Percentiles rank a stretch among this genome's conserved stretches.
Evolutionary conservation across 2,329 filamentous ascomycete species (phyloP).

Genomic region (Sporothrix phasma): DNA sequence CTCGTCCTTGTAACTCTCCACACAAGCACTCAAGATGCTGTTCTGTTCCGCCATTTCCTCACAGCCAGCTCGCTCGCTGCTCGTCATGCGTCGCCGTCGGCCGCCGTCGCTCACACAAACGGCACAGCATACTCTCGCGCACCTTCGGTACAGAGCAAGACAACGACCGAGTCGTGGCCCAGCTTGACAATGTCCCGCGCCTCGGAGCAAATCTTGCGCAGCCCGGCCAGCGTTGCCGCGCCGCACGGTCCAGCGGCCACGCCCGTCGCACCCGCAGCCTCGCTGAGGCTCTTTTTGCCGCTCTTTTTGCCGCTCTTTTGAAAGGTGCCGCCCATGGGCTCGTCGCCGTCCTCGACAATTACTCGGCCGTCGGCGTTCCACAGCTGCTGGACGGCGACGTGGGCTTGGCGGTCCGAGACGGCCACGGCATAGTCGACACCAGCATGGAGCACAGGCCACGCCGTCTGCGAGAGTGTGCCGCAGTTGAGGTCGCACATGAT

Average conservation of each 20-base stretch:
- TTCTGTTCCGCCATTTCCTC: background rate
- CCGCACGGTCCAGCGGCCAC: slow-evolving; percentile 27
- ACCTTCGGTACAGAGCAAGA: slow-evolving; percentile 17
- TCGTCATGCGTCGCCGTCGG: no score
- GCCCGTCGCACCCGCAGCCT: background rate
- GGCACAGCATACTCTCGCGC: slow-evolving; percentile 13
- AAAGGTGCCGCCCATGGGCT: background rate
- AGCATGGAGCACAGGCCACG: slow-evolving; percentile 50
- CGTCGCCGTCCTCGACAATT: background rate
- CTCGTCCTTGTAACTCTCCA: background rate
- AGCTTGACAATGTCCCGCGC: slow-evolving; percentile 11
- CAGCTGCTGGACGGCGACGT: slow-evolving; percentile 48
- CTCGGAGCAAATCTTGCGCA: slow-evolving; percentile 26
- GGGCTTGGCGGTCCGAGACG: slow-evolving; percentile 53
- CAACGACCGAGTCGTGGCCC: slow-evolving; percentile 9
- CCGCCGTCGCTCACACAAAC: background rate
- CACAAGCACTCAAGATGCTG: background rate
- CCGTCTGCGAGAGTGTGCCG: slow-evolving; percentile 54
- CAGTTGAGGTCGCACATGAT: slow-evolving; percentile 71
- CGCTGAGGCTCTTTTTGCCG: background rate
- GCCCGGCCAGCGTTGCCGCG: slow-evolving; percentile 39
- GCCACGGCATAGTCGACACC: slow-evolving; percentile 52
- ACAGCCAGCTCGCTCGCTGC: background rate
- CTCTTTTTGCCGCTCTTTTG: background rate
- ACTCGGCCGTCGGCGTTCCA: slow-evolving; percentile 18